A percentile compares a stretch with the other conserved stretches of the same genome.
These are phyloP conservation scores for Takakia lepidozioides DNA, from an alignment of 225 moss, liverwort and hornwort species.

Conservation along the genomic window DNA sequence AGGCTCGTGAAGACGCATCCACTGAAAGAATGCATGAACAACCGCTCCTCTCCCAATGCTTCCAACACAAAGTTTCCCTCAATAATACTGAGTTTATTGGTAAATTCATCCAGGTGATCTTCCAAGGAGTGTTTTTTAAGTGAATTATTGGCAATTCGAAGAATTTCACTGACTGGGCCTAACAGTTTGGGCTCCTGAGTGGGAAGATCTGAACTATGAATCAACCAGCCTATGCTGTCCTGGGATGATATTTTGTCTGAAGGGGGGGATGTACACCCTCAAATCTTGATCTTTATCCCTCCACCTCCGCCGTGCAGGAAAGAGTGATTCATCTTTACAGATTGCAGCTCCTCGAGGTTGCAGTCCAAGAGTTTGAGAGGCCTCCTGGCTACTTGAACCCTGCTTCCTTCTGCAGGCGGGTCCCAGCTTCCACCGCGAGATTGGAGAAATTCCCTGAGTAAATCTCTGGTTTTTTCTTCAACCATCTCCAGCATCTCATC, in stretches of 20 bases:
- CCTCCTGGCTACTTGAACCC: background rate
- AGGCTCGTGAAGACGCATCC: slow-evolving; percentile 83
- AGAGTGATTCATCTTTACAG: slow-evolving; percentile 13
- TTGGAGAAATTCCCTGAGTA: slow-evolving; percentile 33
- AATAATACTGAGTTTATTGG: slow-evolving; percentile 27
- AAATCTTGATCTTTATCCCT: background rate
- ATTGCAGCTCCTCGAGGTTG: slow-evolving; percentile 10
- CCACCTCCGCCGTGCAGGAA: slow-evolving; percentile 5
- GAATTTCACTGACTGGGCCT: slow-evolving; percentile 32
- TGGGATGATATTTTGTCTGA: background rate
- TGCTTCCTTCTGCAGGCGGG: slow-evolving; percentile 42
- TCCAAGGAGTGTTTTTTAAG: slow-evolving; percentile 53
- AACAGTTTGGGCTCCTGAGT: slow-evolving; percentile 10
- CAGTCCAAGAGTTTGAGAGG: slow-evolving; percentile 4
- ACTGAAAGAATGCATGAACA: slow-evolving; percentile 72
- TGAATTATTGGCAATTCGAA: slow-evolving; percentile 46
- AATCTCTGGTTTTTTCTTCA: too few relatives aligned
- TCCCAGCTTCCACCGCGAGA: slow-evolving; percentile 47
- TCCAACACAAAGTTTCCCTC: slow-evolving; percentile 67
- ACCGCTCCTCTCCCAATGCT: slow-evolving; percentile 46
- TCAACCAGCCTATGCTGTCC: background rate
- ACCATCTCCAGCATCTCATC: slow-evolving; percentile 6
- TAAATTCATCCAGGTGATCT: slow-evolving; percentile 49
- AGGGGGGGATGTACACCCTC: background rate
- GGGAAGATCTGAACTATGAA: background rate